Evolutionary conservation across 495 filamentous ascomycete genomes (phyloP).

Genomic region (Trichoderma erinaceum): DNA sequence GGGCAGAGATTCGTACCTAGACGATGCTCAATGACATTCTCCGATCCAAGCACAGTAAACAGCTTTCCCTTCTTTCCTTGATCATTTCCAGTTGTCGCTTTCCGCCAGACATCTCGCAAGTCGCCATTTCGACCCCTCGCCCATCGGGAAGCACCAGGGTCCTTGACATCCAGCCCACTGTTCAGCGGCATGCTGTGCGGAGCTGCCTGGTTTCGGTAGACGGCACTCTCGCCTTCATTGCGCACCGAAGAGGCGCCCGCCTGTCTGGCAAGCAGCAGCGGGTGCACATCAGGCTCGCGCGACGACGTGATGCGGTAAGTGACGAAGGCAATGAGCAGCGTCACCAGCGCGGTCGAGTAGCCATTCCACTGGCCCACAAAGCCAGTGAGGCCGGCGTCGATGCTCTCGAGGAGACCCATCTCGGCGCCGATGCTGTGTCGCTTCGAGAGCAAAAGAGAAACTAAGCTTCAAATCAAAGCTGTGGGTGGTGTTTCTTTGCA

Average conservation of each 20-base stretch:
- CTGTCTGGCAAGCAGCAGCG: constrained; percentile 82
- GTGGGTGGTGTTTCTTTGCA: not conserved
- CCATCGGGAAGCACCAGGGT: constrained; percentile 76
- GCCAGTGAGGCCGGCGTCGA: constrained; percentile 61
- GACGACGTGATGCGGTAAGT: constrained; percentile 47
- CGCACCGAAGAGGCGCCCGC: constrained; percentile 69
- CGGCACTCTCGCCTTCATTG: constrained; percentile 74
- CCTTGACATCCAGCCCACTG: constrained; percentile 77
- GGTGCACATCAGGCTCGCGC: constrained; percentile 81
- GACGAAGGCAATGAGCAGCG: constrained; percentile 48
- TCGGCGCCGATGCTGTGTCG: constrained; percentile 1
- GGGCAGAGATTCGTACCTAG: constrained; percentile 37
- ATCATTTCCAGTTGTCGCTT: constrained; percentile 60
- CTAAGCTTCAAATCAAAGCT: not conserved
- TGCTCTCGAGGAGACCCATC: constrained; percentile 47
- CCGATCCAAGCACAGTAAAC: constrained; percentile 70
- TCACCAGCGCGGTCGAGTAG: constrained; percentile 59
- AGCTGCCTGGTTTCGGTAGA: constrained; percentile 73
- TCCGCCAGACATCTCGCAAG: constrained; percentile 85
- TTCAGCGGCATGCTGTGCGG: constrained; percentile 79
- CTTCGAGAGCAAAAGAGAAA: not conserved
- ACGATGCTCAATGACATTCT: constrained; percentile 63
- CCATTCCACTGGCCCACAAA: constrained; percentile 74
- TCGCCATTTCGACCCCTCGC: constrained; percentile 77
- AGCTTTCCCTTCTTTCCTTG: constrained; percentile 66